phyloP scores from a whole-genome alignment of 139 green algal genomes.

The Volvox reticuliferus region DNA sequence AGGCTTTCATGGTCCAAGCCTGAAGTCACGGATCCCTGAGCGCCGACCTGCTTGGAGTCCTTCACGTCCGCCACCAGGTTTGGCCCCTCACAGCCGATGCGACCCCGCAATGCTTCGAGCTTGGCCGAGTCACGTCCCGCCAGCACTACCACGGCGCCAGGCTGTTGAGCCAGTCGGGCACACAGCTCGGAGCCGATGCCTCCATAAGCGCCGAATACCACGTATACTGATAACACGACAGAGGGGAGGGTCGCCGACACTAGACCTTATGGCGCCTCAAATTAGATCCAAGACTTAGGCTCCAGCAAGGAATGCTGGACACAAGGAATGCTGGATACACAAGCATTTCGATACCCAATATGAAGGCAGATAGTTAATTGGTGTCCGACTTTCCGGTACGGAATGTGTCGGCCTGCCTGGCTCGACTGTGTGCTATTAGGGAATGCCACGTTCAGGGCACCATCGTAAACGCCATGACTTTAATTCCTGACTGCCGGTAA shows the following conservation, averaged over 20 bases:
- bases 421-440: not conserved
- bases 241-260: not conserved
- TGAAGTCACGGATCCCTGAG: too few relatives aligned
- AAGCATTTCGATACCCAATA: not conserved
- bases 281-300: not conserved
- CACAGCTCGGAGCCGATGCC: conserved; percentile 79
- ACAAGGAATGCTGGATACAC: not conserved
- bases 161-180: conserved; percentile 61
- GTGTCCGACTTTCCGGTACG: not conserved
- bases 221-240: conserved; percentile 71
- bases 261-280: not conserved
- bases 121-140: conserved; percentile 65
- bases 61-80: conserved; percentile 60
- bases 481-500: not conserved
- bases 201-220: conserved; percentile 83
- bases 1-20: too few relatives aligned
- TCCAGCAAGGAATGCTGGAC: not conserved
- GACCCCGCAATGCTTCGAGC: conserved; percentile 57
- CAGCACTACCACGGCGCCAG: conserved; percentile 70
- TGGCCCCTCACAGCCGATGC: conserved; percentile 11
- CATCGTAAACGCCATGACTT: not conserved
- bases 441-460: not conserved
- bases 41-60: conserved; percentile 68
- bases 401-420: not conserved
- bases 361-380: not conserved